Evolutionary conservation across 2,329 filamentous ascomycete species (phyloP), one percentile per base, ranked within the genome.

Genomic region (Fusarium poae): DNA sequence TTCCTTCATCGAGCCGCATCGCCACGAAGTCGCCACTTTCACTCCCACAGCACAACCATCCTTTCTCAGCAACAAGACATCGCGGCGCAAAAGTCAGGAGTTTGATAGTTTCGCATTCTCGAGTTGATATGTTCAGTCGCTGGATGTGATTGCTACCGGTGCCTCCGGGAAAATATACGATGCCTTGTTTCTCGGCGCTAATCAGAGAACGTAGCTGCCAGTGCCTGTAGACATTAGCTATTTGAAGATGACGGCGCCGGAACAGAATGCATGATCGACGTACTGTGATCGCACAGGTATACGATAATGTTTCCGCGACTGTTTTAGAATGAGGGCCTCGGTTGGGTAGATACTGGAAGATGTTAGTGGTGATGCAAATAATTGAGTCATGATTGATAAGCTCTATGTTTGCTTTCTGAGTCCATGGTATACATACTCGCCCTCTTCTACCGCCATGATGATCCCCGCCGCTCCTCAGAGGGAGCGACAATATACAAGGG

Each of bases 121-220:
- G 88, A 71, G 87, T 89, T 62, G 81, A 86, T 61, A 91, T 89
- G 74, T 94, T 87, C 58, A 95, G 86, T 35, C 87, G 86, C 74
- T 91, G 91, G 52, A 93, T 80, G 62, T 86, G 82, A 49, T 83
- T 82, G 70, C 91, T 88, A 65, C 93, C 89, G 74, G 85, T 82
- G 59, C 91, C 91, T 70, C 89, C 89, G 35, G 94, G 94, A 75
- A 97, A 97, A 83, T 97, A 97, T 70, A 98, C 85, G 72, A 90
- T 82, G 78, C 94, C 88, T 43, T 89, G 85, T 74, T 92, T 88
- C 70, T 93, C 90, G 27, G 90, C 91, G 78, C 92, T 95, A 77
- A 98, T 92, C 72, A 97, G 90, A 72, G 97, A 95, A 57, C 95
- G 92, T 45, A 99, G 85, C 81, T 96, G 92, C 89, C 91, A 94